Conservation (phyloP, 805 yeast genomes). For the Kodamaea restingae region DNA sequence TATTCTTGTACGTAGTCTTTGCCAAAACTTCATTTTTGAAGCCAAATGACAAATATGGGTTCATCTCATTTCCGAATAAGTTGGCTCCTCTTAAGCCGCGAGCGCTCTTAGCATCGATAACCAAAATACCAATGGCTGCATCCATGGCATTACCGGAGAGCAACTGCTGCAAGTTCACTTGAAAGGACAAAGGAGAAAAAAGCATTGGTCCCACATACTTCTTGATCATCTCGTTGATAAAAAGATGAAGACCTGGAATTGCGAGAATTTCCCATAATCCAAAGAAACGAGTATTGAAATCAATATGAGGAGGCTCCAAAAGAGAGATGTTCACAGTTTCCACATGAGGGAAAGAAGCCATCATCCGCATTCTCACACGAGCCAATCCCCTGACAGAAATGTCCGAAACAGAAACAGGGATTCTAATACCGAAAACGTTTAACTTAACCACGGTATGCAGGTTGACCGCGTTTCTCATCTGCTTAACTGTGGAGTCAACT, state of each 20-base stretch:
- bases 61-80: slow-evolving; percentile 72
- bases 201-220: slow-evolving; percentile 87
- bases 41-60: slow-evolving; percentile 81
- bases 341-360: slow-evolving; percentile 86
- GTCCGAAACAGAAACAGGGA: slow-evolving; percentile 79
- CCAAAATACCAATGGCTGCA: slow-evolving; percentile 83
- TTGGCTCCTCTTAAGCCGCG: slow-evolving; percentile 65
- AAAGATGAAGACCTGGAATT: slow-evolving; percentile 81
- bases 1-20: slow-evolving; percentile 61
- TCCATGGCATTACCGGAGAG: slow-evolving; percentile 76
- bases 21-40: slow-evolving; percentile 57
- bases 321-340: slow-evolving; percentile 86
- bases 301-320: slow-evolving; percentile 83
- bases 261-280: slow-evolving; percentile 86
- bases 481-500: slow-evolving; percentile 81
- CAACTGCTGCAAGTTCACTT: slow-evolving; percentile 86
- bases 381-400: slow-evolving; percentile 71
- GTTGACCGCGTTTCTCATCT: slow-evolving; percentile 77
- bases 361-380: slow-evolving; percentile 84
- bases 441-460: slow-evolving; percentile 76
- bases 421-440: slow-evolving; percentile 72
- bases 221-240: slow-evolving; percentile 79
- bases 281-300: slow-evolving; percentile 67
- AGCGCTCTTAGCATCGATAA: slow-evolving; percentile 64
- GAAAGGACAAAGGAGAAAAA: slow-evolving; percentile 87